These are phyloP conservation scores for Bipolaris oryzae DNA, from an alignment of 2,329 filamentous ascomycete genomes.

Conservation along the genomic window DNA sequence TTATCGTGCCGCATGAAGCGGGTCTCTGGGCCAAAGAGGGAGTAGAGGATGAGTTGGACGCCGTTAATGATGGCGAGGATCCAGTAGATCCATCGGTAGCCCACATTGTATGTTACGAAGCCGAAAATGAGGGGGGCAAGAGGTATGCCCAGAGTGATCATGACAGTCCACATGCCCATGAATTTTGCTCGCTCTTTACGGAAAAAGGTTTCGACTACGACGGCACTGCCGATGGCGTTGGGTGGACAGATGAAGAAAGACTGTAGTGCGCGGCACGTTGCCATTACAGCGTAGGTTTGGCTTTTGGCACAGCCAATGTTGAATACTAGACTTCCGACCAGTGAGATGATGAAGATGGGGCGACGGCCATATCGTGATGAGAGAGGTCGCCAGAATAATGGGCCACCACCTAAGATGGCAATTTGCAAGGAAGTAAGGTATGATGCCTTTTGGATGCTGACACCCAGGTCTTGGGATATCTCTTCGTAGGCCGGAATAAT, in stretches of 20 bases:
- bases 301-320: conserved; percentile 62
- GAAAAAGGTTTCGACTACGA: conserved; percentile 65
- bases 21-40: conserved; percentile 59
- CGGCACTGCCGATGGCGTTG: conserved; percentile 60
- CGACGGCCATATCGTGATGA: conserved; percentile 61
- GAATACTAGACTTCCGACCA: conserved; percentile 55
- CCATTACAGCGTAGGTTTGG: conserved; percentile 57
- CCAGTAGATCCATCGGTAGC: conserved; percentile 66
- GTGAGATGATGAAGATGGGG: conserved; percentile 60
- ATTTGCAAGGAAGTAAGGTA: conserved; percentile 65
- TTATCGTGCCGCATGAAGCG: conserved; percentile 56
- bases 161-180: conserved; percentile 64
- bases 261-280: conserved; percentile 58
- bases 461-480: conserved; percentile 59
- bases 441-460: conserved; percentile 56
- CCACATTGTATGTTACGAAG: conserved; percentile 58
- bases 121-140: conserved; percentile 51
- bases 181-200: conserved; percentile 60
- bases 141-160: conserved; percentile 58
- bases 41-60: conserved; percentile 62
- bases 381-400: conserved; percentile 63
- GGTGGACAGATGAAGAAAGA: conserved; percentile 64
- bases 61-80: conserved; percentile 63
- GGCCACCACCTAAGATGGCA: conserved; percentile 59
- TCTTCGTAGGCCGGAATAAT: conserved; percentile 62